Evolutionary conservation across 2,329 filamentous ascomycete species (phyloP), one percentile per base, ranked within the genome.

Genomic region (Pyricularia sp.): DNA sequence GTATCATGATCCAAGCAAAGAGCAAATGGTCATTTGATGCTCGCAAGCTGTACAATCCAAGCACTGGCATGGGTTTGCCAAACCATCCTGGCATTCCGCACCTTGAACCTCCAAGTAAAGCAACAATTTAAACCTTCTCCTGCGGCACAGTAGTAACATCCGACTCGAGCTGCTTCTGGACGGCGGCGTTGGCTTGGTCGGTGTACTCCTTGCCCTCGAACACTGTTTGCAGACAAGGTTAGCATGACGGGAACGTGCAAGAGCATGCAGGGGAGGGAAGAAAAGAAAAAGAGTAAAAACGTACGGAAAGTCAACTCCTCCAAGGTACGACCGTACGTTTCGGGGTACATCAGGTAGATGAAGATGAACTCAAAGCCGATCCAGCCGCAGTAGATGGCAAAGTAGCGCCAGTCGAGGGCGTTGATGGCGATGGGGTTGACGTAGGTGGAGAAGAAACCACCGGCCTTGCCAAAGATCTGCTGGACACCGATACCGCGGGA

Each of bases 261-360:
- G 31, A 9, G n/a, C 31, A 33, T 10, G 1, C 0, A 33, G 31
- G 31, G 6, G 10, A n/a, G 33, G 33, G 4, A 3, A 64, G 4
- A 3, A 64, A n/a, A 17, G 23, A 55, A n/a, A 33, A 28, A 3
- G 3, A 12, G n/a, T 6, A 1, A 0, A 3, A 0, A 78, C 79
- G 73, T 77, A 81, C 79, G 72, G 73, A 81, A 81, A 1, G 79
- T 72, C 64, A 81, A 74, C 67, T 95, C 92, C 80, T 95, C 92
- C 28, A 95, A 82, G 68, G 91, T 89, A 69, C 93, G 85, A 70
- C 92, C 92, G 71, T 90, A 90, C 0, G 92, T 96, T 79, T 96
- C 92, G 11, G 92, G 92, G 77, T 94, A 96, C 71, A 94, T 84
- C 78, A 93, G 91, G 79, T 89, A 95, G 67, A 95, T 90, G 87